phyloP scores from a whole-genome alignment of 768 basidiomycete genomes.

The Leucocoprinus leucothites region DNA sequence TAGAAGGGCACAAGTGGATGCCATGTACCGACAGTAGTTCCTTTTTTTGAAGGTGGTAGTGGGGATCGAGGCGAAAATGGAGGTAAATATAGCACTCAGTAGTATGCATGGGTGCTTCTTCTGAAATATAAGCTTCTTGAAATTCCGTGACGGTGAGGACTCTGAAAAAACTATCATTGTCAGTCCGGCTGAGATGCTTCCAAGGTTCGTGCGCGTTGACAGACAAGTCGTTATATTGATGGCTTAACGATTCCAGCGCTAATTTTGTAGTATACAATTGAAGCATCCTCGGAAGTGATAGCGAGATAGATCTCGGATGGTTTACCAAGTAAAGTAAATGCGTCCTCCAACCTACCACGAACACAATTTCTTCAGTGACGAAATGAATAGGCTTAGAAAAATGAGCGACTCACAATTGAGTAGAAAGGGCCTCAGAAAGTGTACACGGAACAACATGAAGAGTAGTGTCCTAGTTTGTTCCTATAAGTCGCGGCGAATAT shows the following conservation, averaged over 20 bases:
- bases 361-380: background rate
- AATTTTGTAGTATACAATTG: constrained; percentile 83
- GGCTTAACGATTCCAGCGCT: constrained; percentile 78
- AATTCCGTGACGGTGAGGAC: too few species aligned
- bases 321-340: constrained; percentile 49
- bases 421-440: constrained; percentile 62
- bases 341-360: constrained; percentile 43
- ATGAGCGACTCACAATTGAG: constrained; percentile 46
- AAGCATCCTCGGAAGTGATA: constrained; percentile 74
- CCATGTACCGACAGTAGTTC: too few species aligned
- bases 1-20: too few species aligned
- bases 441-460: constrained; percentile 64
- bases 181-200: too few species aligned
- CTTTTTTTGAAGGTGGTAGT: too few species aligned
- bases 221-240: constrained; percentile 41
- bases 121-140: too few species aligned
- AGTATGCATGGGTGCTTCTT: too few species aligned
- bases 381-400: background rate
- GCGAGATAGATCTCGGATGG: constrained; percentile 60
- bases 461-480: constrained; percentile 34
- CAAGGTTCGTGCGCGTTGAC: too few species aligned
- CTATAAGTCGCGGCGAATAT: background rate
- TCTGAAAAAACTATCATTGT: too few species aligned
- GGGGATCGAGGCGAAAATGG: too few species aligned
- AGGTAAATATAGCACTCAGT: too few species aligned